Evolutionary conservation across 805 yeast genomes (phyloP).

Genomic region (Nakazawaea wickerhamii): DNA sequence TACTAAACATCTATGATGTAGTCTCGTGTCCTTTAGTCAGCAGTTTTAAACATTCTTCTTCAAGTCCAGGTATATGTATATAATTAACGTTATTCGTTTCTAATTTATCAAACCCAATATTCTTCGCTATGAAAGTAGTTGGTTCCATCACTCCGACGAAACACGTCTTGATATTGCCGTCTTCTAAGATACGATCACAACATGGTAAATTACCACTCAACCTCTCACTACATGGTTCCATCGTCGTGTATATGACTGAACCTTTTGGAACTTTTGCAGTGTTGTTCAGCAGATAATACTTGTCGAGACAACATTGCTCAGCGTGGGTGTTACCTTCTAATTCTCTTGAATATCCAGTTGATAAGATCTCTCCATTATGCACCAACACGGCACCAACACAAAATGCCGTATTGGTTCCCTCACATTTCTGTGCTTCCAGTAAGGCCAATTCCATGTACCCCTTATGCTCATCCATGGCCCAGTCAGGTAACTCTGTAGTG

Average conservation of each 20-base stretch:
- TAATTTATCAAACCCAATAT: conserved; percentile 55
- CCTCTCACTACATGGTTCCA: conserved; percentile 94
- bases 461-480: conserved; percentile 65
- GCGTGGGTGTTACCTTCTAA: conserved; percentile 95
- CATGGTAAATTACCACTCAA: conserved; percentile 90
- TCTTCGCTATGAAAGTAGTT: conserved; percentile 75
- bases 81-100: conserved; percentile 59
- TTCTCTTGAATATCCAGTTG: conserved; percentile 87
- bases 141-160: conserved; percentile 95
- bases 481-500: conserved; percentile 69
- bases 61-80: conserved; percentile 78
- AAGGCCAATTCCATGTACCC: conserved; percentile 73
- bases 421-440: conserved; percentile 73
- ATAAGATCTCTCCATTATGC: conserved; percentile 56
- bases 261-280: conserved; percentile 56
- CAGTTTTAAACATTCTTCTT: conserved; percentile 56
- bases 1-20: no score
- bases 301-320: conserved; percentile 88
- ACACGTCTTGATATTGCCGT: conserved; percentile 56
- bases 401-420: conserved; percentile 78
- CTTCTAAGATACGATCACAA: conserved; percentile 64
- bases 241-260: conserved; percentile 82
- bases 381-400: conserved; percentile 91
- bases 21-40: conserved; percentile 69
- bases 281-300: conserved; percentile 42